A percentile compares a stretch with the other conserved stretches of the same genome.
Conservation (phyloP, 768 basidiomycete genomes). For the Gloeophyllum trabeum region DNA sequence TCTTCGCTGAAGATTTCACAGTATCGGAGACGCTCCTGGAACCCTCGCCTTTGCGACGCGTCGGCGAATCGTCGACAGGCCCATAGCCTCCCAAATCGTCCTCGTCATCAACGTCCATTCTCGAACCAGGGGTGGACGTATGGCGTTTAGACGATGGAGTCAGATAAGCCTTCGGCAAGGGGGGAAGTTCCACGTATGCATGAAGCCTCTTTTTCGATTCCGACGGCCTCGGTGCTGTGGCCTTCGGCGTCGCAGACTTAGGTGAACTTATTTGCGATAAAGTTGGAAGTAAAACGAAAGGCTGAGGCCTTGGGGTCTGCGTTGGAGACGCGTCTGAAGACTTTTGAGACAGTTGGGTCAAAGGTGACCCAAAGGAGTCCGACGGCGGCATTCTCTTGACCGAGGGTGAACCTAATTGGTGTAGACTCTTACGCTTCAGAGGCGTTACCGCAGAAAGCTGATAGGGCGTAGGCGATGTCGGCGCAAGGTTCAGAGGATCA, state of each 20-base stretch:
- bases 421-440: conserved; percentile 57
- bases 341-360: no score
- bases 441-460: conserved; percentile 32
- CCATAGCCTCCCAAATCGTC: conserved; percentile 46
- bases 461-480: conserved; percentile 20
- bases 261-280: no score
- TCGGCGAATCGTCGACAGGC: conserved; percentile 33
- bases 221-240: no score
- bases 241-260: no score
- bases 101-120: conserved; percentile 9
- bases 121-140: background rate
- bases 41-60: conserved; percentile 11
- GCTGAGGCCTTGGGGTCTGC: no score
- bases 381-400: conserved; percentile 41
- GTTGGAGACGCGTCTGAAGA: no score
- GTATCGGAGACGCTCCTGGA: conserved; percentile 16
- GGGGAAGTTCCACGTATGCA: no score
- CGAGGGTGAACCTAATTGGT: conserved; percentile 49
- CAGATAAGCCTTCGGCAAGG: conserved; percentile 12
- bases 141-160: conserved; percentile 11
- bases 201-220: no score
- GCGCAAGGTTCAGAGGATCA: no score
- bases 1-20: conserved; percentile 38
- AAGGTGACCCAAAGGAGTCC: no score
- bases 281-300: no score